Conservation (phyloP, 176 grass and related monocot genomes). For the Ensete ventricosum region DNA sequence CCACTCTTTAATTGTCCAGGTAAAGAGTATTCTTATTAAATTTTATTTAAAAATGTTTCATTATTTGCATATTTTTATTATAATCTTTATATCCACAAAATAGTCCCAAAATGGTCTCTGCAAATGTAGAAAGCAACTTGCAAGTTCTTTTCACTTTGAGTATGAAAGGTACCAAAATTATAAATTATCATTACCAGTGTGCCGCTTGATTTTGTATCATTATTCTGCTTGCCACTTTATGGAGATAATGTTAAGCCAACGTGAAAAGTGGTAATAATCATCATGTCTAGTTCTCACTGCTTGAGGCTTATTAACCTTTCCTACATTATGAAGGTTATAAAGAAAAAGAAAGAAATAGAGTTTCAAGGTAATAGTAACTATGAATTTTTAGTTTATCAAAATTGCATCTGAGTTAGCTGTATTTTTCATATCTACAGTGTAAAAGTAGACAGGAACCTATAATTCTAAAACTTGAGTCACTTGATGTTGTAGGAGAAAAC, state of each 20-base stretch:
- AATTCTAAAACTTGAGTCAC: not conserved
- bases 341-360: not conserved
- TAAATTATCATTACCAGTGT: not conserved
- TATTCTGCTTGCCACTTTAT: not conserved
- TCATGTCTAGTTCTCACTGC: too few relatives aligned
- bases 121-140: not conserved
- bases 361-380: not conserved
- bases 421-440: not conserved
- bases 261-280: too few relatives aligned
- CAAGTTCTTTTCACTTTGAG: not conserved
- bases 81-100: not conserved
- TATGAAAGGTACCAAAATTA: too few relatives aligned
- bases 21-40: conserved; percentile 7
- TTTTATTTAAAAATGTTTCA: not conserved
- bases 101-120: too few relatives aligned
- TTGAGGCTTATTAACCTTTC: not conserved
- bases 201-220: not conserved
- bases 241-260: too few relatives aligned
- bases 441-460: not conserved
- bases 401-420: not conserved
- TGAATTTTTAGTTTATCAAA: not conserved
- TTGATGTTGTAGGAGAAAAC: not conserved
- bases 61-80: too few relatives aligned
- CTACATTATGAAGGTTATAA: too few relatives aligned
- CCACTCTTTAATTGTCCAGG: conserved; percentile 94